Evolutionary conservation across 2,329 filamentous ascomycete genomes (phyloP).

Genomic region (Colletotrichum godetiae): DNA sequence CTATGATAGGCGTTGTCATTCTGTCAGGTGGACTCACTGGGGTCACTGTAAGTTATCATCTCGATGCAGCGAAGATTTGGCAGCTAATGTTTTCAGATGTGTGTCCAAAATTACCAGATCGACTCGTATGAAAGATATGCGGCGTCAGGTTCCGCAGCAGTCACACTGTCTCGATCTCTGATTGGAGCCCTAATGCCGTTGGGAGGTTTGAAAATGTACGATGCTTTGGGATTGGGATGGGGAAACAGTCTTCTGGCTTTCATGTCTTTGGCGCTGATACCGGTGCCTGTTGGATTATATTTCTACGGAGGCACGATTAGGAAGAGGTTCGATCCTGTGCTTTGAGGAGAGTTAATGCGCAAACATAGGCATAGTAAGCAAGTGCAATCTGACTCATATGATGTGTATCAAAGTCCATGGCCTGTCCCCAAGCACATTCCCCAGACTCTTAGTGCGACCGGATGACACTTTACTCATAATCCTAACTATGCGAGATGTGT

Average conservation of each 20-base stretch:
- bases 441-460: no score
- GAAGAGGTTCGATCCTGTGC: background rate
- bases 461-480: no score
- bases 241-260: conserved; percentile 50
- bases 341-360: no score
- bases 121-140: conserved; percentile 55
- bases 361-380: no score
- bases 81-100: conserved; percentile 44
- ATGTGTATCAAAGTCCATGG: no score
- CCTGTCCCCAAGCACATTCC: no score
- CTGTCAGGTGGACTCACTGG: conserved; percentile 49
- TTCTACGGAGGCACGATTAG: background rate
- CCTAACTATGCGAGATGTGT: no score
- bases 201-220: conserved; percentile 46
- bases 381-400: no score
- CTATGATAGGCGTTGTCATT: conserved; percentile 58
- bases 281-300: conserved; percentile 38
- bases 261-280: conserved; percentile 43
- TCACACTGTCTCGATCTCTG: conserved; percentile 45
- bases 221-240: conserved; percentile 47
- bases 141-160: conserved; percentile 46
- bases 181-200: conserved; percentile 48
- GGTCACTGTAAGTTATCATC: conserved; percentile 45
- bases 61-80: background rate
- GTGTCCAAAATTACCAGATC: conserved; percentile 67